phyloP scores from a whole-genome alignment of 768 basidiomycete species.

The Nidularia sp. region DNA sequence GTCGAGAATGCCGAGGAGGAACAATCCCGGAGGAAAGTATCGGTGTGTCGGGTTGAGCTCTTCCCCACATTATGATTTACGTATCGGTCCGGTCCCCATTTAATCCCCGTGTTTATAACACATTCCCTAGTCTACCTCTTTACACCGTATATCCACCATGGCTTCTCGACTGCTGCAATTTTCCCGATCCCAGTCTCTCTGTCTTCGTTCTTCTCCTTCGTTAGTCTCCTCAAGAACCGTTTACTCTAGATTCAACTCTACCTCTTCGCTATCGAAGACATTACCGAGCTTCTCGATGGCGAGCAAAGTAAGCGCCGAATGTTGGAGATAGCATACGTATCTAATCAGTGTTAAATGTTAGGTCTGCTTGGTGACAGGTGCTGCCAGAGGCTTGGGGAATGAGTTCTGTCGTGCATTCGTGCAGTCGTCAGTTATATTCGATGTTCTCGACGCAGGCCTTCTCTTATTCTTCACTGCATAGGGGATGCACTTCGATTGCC shows the following conservation, averaged over 20 bases:
- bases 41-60: no score
- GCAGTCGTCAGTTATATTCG: conserved; percentile 56
- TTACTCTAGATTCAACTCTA: background rate
- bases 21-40: no score
- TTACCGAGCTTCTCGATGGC: conserved; percentile 61
- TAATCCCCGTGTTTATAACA: background rate
- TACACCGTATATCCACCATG: background rate
- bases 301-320: conserved; percentile 50
- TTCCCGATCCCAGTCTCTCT: background rate
- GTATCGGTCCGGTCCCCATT: background rate
- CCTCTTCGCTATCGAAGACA: background rate
- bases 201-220: background rate
- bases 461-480: conserved; percentile 18
- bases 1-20: no score
- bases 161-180: background rate
- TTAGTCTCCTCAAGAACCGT: background rate
- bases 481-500: conserved; percentile 77
- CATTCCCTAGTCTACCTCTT: background rate
- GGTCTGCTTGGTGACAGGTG: conserved; percentile 93
- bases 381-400: conserved; percentile 85
- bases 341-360: conserved; percentile 17
- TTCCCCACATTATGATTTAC: background rate
- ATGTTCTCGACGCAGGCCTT: conserved; percentile 1
- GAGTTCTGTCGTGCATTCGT: conserved; percentile 90
- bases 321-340: no score